Conservation (phyloP, 140 eudicot species). For the Flaveria floridana region DNA sequence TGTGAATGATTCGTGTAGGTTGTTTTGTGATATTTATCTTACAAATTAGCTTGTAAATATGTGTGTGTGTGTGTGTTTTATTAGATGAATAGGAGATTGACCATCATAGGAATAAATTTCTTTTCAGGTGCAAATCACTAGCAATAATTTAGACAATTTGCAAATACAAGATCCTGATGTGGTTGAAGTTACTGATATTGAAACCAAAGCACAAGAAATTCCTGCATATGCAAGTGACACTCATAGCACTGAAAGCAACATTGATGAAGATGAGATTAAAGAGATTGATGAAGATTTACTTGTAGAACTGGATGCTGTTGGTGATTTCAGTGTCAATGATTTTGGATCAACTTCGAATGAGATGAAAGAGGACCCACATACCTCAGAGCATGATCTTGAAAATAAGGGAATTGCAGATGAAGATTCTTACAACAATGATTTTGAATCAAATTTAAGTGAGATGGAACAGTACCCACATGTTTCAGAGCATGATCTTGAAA, state of each 20-base stretch:
- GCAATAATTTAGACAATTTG: constrained; percentile 30
- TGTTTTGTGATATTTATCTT: constrained; percentile 5
- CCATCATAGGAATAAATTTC: constrained; percentile 28
- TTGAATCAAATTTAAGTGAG: constrained; percentile 21
- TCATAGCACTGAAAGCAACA: constrained; percentile 27
- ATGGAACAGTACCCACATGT: constrained; percentile 23
- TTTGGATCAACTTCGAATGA: constrained; percentile 38
- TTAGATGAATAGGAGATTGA: background rate
- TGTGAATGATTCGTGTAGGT: background rate
- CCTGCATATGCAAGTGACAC: constrained; percentile 27
- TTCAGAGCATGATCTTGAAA: constrained; percentile 29
- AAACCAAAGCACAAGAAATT: constrained; percentile 34
- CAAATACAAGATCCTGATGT: constrained; percentile 40
- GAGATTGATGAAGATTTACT: constrained; percentile 68
- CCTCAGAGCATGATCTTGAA: constrained; percentile 30
- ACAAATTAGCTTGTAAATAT: background rate
- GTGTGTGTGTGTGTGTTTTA: background rate
- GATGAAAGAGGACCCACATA: constrained; percentile 28
- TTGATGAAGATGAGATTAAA: constrained; percentile 54
- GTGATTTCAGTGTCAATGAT: constrained; percentile 57
- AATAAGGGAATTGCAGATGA: constrained; percentile 20
- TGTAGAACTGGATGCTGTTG: constrained; percentile 72
- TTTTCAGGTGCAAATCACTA: constrained; percentile 32
- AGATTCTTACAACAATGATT: constrained; percentile 26
- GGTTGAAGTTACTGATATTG: constrained; percentile 31